A percentile compares a stretch with the other conserved stretches of the same genome.
Evolutionary conservation across 2,329 filamentous ascomycete species (phyloP).

Genomic region (Cercospora nicotianae): DNA sequence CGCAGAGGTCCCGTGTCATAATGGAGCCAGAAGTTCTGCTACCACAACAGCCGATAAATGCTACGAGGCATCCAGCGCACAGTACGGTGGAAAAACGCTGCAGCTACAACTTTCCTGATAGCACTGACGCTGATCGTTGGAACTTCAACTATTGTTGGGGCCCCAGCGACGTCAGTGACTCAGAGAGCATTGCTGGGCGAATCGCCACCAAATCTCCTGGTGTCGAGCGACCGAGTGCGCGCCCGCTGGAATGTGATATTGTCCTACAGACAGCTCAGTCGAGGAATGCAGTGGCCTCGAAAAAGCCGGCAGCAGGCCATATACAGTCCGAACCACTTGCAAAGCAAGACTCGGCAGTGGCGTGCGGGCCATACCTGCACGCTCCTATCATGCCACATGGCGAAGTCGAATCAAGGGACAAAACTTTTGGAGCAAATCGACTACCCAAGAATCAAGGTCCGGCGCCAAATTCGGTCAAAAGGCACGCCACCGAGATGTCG

Average conservation of each 20-base stretch:
- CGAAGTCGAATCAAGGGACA: neutral
- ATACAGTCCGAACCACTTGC: neutral
- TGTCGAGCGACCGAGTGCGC: neutral
- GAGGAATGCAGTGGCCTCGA: neutral
- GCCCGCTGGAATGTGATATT: neutral
- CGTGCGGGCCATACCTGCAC: neutral
- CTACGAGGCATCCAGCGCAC: neutral
- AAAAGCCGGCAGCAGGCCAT: neutral
- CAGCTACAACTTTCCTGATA: neutral
- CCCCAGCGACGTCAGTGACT: neutral
- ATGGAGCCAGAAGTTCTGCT: neutral
- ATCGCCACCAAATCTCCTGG: neutral
- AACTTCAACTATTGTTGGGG: neutral
- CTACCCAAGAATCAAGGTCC: neutral
- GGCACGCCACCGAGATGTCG: neutral
- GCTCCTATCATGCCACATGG: neutral
- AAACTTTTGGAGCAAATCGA: neutral
- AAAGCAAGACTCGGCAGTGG: neutral
- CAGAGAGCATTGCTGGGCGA: neutral
- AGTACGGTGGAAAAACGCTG: neutral
- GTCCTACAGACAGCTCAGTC: neutral
- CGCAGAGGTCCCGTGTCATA: neutral
- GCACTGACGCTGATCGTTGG: neutral
- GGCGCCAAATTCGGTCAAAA: neutral
- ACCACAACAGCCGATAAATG: neutral